A percentile compares a stretch with the other conserved stretches of the same genome.
Evolutionary conservation across 108 stramenopile genomes (phyloP).

Genomic region (Aureococcus anophagefferens): DNA sequence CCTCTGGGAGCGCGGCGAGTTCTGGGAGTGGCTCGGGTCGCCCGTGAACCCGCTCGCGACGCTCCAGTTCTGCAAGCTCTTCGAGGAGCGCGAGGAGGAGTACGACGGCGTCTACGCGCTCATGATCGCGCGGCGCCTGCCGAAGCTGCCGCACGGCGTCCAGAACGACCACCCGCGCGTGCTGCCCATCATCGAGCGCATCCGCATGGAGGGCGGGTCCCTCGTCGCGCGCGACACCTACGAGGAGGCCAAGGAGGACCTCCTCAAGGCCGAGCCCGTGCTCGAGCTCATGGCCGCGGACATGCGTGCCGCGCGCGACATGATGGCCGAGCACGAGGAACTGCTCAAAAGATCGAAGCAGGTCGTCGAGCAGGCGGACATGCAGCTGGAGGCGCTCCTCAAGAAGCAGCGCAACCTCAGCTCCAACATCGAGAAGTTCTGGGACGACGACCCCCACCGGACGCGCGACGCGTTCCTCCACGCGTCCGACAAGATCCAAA

Average conservation of each 20-base stretch:
- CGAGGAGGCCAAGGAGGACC: conserved; percentile 3
- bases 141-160: conserved; percentile 20
- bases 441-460: neutral
- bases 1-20: conserved; percentile 12
- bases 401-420: neutral
- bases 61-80: conserved; percentile 17
- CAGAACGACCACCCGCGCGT: conserved; percentile 17
- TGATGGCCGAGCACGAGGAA: neutral
- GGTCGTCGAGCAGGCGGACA: neutral
- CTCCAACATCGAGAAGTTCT: neutral
- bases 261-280: neutral
- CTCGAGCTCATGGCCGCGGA: neutral
- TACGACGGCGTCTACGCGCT: conserved; percentile 33
- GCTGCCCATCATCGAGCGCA: conserved; percentile 8
- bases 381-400: neutral
- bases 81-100: conserved; percentile 16
- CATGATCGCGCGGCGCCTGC: conserved; percentile 22
- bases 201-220: conserved; percentile 9
- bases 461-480: neutral
- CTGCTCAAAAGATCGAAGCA: neutral
- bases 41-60: conserved; percentile 25
- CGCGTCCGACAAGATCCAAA: neutral
- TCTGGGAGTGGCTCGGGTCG: conserved; percentile 9
- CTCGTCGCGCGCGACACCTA: conserved; percentile 15
- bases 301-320: neutral